Percentiles rank a stretch among this genome's conserved stretches.
phyloP scores from a whole-genome alignment of 1,284 basidiomycete genomes.

The Omphalotus olearius region DNA sequence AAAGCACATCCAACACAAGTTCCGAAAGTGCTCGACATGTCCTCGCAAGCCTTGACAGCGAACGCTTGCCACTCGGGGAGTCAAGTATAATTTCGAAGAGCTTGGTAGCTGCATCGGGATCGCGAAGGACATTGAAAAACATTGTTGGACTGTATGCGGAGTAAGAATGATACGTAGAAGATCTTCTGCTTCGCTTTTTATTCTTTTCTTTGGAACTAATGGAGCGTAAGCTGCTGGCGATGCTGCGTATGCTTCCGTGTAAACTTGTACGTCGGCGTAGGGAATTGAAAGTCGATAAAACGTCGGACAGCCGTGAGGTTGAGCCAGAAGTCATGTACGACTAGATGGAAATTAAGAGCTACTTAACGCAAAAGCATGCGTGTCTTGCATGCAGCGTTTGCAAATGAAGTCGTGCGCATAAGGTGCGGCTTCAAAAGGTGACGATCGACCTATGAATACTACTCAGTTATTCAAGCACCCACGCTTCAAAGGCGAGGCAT shows the following conservation, averaged over 20 bases:
- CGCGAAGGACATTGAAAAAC: constrained; percentile 53
- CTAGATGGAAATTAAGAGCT: constrained; percentile 21
- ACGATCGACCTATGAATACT: constrained; percentile 1
- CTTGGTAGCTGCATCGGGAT: constrained; percentile 57
- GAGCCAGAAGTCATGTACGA: constrained; percentile 33
- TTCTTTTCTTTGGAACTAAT: constrained; percentile 15
- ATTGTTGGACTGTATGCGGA: constrained; percentile 47
- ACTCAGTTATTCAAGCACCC: not conserved
- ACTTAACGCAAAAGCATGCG: constrained; percentile 29
- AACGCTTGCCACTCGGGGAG: constrained; percentile 56
- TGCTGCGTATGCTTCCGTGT: constrained; percentile 32
- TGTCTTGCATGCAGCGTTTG: constrained; percentile 28
- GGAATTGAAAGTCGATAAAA: constrained; percentile 34
- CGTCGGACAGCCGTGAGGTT: constrained; percentile 39
- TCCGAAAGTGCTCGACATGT: constrained; percentile 69
- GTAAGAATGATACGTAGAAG: constrained; percentile 35
- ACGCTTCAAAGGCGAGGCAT: not conserved
- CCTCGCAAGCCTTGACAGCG: constrained; percentile 62
- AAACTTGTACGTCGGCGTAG: constrained; percentile 34
- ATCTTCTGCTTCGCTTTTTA: constrained; percentile 22
- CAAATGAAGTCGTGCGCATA: not conserved
- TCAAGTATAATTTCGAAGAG: constrained; percentile 69
- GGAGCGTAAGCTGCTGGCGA: constrained; percentile 21
- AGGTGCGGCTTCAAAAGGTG: not conserved
- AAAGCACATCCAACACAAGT: constrained; percentile 66